Conservation (phyloP, 257 asterid species). For the Nicotiana noctiflora region DNA sequence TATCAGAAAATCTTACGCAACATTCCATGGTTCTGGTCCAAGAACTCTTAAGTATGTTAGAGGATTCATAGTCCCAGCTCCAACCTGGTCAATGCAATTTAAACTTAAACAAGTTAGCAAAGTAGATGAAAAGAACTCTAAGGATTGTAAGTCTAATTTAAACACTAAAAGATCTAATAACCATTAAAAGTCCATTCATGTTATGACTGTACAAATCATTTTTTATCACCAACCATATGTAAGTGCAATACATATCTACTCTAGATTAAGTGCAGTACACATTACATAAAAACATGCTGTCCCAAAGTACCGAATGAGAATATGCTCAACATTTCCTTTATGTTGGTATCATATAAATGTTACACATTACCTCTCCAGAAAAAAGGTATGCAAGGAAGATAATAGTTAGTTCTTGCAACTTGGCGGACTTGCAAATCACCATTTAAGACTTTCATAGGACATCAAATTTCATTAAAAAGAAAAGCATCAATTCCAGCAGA, state of each 20-base stretch:
- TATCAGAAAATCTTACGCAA: constrained; percentile 61
- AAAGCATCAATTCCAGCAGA: not conserved
- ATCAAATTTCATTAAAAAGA: not conserved
- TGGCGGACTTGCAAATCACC: not conserved
- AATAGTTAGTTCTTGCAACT: not conserved
- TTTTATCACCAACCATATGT: not conserved
- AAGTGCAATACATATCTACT: not conserved
- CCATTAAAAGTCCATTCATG: not conserved
- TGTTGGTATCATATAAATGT: not conserved
- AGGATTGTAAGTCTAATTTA: not conserved
- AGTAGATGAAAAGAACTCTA: not conserved
- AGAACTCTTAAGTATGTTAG: constrained; percentile 88
- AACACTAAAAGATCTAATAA: not conserved
- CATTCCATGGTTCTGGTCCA: constrained; percentile 99
- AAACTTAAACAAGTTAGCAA: constrained; percentile 19
- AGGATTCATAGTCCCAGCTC: constrained; percentile 99
- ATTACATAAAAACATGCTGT: not conserved
- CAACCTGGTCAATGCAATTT: constrained; percentile 61
- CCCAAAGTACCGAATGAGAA: not conserved
- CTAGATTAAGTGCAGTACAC: not conserved
- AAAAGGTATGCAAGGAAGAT: not conserved
- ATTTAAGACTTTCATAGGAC: not conserved
- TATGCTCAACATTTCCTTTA: not conserved
- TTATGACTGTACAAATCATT: not conserved
- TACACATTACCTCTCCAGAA: not conserved